Conservation (phyloP, 225 moss, liverwort and hornwort species). For the Rhytidiadelphus loreus region DNA sequence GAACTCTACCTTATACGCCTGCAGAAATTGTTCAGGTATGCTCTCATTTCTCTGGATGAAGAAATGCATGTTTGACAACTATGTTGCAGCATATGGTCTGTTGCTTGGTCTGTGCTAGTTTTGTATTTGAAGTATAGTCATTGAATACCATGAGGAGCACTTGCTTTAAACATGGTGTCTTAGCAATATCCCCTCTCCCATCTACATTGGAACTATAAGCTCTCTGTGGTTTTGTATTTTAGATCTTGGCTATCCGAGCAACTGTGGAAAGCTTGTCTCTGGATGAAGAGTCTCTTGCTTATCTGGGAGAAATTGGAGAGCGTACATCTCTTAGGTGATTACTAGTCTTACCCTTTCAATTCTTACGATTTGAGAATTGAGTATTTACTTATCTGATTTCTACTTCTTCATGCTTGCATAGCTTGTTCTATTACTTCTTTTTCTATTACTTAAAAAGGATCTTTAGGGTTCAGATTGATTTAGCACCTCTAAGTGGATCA, state of each 20-base stretch:
- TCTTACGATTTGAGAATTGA: not conserved
- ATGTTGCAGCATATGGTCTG: not conserved
- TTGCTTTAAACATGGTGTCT: not conserved
- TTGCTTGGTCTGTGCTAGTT: not conserved
- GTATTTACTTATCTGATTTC: not conserved
- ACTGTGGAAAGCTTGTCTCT: constrained; percentile 79
- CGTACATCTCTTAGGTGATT: constrained; percentile 76
- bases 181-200: not conserved
- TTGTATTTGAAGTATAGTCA: not conserved
- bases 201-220: not conserved
- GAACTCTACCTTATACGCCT: constrained; percentile 83
- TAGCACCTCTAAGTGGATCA: not conserved
- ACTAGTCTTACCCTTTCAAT: not conserved
- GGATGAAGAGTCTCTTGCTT: constrained; percentile 80
- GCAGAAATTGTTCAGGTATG: constrained; percentile 59
- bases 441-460: too few relatives aligned
- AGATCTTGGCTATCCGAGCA: constrained; percentile 93
- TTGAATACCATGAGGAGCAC: not conserved
- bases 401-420: not conserved
- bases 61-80: not conserved
- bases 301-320: constrained; percentile 90
- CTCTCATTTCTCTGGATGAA: not conserved
- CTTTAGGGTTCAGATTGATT: not conserved
- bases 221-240: not conserved
- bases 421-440: not conserved